Evolutionary conservation across 805 yeast species (phyloP).

Genomic region (Metschnikowia orientalis): DNA sequence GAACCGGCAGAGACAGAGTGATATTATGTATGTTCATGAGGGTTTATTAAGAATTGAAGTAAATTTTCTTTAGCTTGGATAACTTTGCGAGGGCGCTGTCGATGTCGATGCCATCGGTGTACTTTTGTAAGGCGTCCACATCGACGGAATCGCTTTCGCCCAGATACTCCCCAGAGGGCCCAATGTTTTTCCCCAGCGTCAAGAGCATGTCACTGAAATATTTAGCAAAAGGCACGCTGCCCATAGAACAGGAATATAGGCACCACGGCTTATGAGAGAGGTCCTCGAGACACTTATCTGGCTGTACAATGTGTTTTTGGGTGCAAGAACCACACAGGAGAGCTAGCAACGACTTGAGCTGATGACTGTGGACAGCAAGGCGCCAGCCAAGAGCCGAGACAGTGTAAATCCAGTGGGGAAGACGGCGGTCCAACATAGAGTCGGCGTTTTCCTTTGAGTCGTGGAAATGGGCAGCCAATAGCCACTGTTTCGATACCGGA

Average conservation of each 20-base stretch:
- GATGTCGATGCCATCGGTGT: slow-evolving; percentile 26
- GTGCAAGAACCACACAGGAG: slow-evolving; percentile 37
- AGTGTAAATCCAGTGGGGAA: slow-evolving; percentile 32
- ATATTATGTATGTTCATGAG: not conserved
- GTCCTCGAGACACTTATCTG: slow-evolving; percentile 9
- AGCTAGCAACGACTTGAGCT: slow-evolving; percentile 24
- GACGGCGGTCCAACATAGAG: slow-evolving; percentile 17
- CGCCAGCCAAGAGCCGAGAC: slow-evolving; percentile 39
- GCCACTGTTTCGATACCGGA: slow-evolving; percentile 29
- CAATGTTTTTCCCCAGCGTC: slow-evolving; percentile 21
- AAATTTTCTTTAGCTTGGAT: slow-evolving; percentile 32
- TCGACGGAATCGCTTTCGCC: slow-evolving; percentile 15
- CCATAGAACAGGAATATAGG: slow-evolving; percentile 17
- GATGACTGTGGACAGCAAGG: slow-evolving; percentile 28
- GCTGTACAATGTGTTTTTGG: slow-evolving; percentile 26
- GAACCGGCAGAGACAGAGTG: not conserved
- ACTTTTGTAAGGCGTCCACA: slow-evolving; percentile 4
- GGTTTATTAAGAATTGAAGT: slow-evolving; percentile 18
- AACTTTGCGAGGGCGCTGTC: slow-evolving; percentile 31
- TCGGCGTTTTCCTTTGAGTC: slow-evolving; percentile 35
- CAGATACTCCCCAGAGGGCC: slow-evolving; percentile 24
- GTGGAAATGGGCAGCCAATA: slow-evolving; percentile 26
- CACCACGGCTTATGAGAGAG: slow-evolving; percentile 37
- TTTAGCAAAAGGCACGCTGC: slow-evolving; percentile 10
- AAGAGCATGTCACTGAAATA: slow-evolving; percentile 25